Base-by-base conservation (phyloP, 2,329 filamentous ascomycete genomes). In the Ophiostoma sp. region DNA sequence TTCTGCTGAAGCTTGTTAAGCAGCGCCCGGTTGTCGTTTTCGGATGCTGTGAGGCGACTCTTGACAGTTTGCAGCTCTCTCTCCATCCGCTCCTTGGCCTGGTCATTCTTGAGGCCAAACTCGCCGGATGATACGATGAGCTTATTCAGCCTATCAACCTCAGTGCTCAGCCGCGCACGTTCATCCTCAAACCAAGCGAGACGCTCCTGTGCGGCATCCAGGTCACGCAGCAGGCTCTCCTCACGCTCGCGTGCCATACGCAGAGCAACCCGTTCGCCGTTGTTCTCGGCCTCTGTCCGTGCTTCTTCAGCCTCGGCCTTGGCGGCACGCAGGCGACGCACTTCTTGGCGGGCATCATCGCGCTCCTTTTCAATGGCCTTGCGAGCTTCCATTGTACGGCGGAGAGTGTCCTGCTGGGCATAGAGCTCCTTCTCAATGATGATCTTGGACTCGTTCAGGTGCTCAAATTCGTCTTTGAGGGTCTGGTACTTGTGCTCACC, bases 381-480 rank as follows among this genome's bases (percentile, higher is more conserved):
- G 41, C 92, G 88, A 66, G 92, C 90, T 78, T 97, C 93, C 74
- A 90, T 92, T 13, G 93, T 92, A 69, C 94, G 88, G 52, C 95
- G 89, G 65, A 97, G 86, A 13, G 92, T 91, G 77, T 99, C 94
- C 78, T 97, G 94, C 77, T 98, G 94, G 5, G 92, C 90, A 77
- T 98, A 98, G 78, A 99, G 89, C 79, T 98, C 94, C 79, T 97
- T 98, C 79, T 99, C 94, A 73, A 99, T 97, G 66, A 89, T 96
- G 76, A 97, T 97, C 79, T 99, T 99, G 36, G 93, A 90, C 73
- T 97, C 93, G 75, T 97, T 97, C 44, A 98, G 84, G 44, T 88
- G 87, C 67, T 96, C 90, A 75, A 89, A 96, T 74, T 98, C 93
- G 35, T 94, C 89, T 77, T 94, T 90, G 72, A 99, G 83, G 68